Evolutionary conservation across 352 stramenopile genomes (phyloP), one percentile per base, ranked within the genome.

Genomic region (Phytophthora vignae): DNA sequence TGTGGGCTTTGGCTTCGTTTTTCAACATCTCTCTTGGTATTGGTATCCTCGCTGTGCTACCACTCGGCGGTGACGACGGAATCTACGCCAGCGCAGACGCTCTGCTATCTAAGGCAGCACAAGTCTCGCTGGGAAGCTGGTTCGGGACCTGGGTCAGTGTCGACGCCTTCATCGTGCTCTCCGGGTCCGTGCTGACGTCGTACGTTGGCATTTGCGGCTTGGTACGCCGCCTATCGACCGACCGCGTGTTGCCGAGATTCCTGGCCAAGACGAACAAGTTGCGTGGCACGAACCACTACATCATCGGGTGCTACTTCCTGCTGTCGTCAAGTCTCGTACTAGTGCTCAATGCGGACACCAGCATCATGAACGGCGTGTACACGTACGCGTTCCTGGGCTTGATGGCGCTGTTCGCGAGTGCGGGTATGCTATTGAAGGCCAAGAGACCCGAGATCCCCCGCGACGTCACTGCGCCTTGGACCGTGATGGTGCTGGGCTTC

Each of bases 81-180:
- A 90, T 96, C 53, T 78, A 83, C 62, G 70, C 62, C n/a, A 76
- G 84, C 46, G 64, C 70, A 25, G 81, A 87, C 19, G 78, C 80
- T 4, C 71, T 97, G 31, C 72, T 97, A 4, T 85, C 88, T 10
- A 76, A 83, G 22, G 83, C 90, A 46, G 90, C 77, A 4, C 68
- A 83, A 19, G 73, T 67, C 7, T 62, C 69, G 0, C 42, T 71
- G 4, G 82, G 79, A 25, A 67, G 56, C 14, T 83, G 70, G 64
- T 73, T 86, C 40, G 55, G 81, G 17, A 69, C 71, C 29, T 84
- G 78, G 73, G 79, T 94, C 55, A 84, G 68, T 9, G 21, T 97
- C 14, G 90, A 97, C 54, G 90, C 91, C 8, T 97, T 97, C 67
- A 77, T 96, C 17, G 91, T 97, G 29, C 75, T 97, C 21, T 82